These are phyloP conservation scores for Phytophthora pistaciae DNA, from an alignment of 352 stramenopile genomes.

Conservation along the genomic window DNA sequence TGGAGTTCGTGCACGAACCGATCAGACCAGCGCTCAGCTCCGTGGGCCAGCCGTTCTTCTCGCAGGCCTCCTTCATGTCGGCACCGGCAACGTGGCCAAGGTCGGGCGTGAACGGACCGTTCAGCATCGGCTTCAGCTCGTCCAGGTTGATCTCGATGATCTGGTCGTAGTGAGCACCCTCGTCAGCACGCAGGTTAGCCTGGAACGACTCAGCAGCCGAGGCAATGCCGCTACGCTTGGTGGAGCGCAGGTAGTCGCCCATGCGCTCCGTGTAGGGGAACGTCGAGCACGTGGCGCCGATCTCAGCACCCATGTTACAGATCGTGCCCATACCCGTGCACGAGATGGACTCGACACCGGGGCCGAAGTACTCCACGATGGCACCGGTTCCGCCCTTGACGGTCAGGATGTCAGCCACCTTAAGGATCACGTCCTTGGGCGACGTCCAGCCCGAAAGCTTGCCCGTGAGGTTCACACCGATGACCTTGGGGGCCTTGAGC, in stretches of 20 bases:
- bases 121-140: slow-evolving; percentile 91
- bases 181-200: slow-evolving; percentile 89
- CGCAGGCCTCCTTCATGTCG: slow-evolving; percentile 67
- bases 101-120: slow-evolving; percentile 94
- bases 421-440: slow-evolving; percentile 95
- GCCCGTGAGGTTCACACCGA: slow-evolving; percentile 94
- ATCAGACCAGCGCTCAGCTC: slow-evolving; percentile 93
- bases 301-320: slow-evolving; percentile 96
- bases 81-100: slow-evolving; percentile 85
- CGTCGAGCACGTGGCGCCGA: slow-evolving; percentile 94
- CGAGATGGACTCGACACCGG: slow-evolving; percentile 94
- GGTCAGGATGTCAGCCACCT: slow-evolving; percentile 94
- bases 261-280: slow-evolving; percentile 95
- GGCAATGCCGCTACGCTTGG: slow-evolving; percentile 89
- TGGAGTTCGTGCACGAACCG: slow-evolving; percentile 95
- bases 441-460: slow-evolving; percentile 95
- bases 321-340: slow-evolving; percentile 96
- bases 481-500: slow-evolving; percentile 96
- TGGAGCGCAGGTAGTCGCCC: slow-evolving; percentile 93
- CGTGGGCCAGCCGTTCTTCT: slow-evolving; percentile 93
- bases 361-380: slow-evolving; percentile 95
- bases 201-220: slow-evolving; percentile 89
- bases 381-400: slow-evolving; percentile 94
- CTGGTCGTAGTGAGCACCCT: slow-evolving; percentile 93
- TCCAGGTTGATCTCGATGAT: slow-evolving; percentile 95